phyloP scores from a whole-genome alignment of 2,329 filamentous ascomycete genomes.

The Trichoderma simmonsii region DNA sequence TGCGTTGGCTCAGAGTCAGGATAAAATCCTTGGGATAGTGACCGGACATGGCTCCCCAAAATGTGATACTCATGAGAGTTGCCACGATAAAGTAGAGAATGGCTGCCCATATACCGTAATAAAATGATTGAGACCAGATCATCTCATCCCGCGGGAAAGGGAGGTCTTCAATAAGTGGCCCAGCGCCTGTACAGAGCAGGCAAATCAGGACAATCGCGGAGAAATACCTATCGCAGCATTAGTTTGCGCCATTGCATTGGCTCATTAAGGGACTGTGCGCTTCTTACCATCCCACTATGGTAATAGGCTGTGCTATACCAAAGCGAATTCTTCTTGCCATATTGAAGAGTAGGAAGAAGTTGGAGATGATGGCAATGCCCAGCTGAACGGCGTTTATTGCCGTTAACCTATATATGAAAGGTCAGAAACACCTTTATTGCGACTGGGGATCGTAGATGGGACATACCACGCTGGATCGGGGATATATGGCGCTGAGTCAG shows the following conservation, averaged over 20 bases:
- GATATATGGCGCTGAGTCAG: neutral
- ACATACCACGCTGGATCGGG: constrained; percentile 7
- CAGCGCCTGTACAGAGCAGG: constrained; percentile 37
- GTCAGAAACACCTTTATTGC: neutral
- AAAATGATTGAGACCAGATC: constrained; percentile 76
- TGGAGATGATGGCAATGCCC: constrained; percentile 71
- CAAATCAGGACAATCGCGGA: constrained; percentile 64
- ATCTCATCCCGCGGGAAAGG: constrained; percentile 40
- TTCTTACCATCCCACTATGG: constrained; percentile 72
- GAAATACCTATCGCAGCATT: constrained; percentile 35
- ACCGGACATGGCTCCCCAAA: constrained; percentile 64
- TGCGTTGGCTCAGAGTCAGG: constrained; percentile 77
- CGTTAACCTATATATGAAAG: constrained; percentile 52
- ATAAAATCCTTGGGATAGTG: constrained; percentile 78
- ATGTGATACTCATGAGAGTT: constrained; percentile 73
- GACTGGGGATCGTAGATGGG: no score
- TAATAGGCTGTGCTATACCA: constrained; percentile 75
- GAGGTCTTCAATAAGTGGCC: constrained; percentile 22
- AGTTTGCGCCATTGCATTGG: neutral
- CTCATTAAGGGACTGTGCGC: neutral
- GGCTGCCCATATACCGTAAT: constrained; percentile 79
- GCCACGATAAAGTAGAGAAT: constrained; percentile 76
- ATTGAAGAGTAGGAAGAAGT: constrained; percentile 79
- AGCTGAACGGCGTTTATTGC: constrained; percentile 76
- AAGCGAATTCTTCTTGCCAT: constrained; percentile 80